Evolutionary conservation across 225 moss, liverwort and hornwort species (phyloP).

Genomic region (Physcomitrium patens): DNA sequence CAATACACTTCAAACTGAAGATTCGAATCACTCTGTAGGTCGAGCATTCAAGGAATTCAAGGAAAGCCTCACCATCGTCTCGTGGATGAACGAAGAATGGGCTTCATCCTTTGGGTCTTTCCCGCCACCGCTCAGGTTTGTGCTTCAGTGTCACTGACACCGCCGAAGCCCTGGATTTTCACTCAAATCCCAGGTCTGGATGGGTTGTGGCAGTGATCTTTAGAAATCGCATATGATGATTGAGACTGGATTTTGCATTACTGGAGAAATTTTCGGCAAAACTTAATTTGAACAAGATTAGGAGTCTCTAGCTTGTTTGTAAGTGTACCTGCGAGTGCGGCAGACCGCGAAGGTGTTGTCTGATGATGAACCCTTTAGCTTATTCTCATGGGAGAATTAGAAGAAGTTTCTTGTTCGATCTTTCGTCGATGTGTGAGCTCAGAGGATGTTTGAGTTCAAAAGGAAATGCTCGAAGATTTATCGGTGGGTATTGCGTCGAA

Average conservation of each 20-base stretch:
- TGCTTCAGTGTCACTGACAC: constrained; percentile 20
- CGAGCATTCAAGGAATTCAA: neutral
- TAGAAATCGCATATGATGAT: neutral
- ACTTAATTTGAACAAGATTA: constrained; percentile 20
- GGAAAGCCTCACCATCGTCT: neutral
- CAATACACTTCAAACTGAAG: neutral
- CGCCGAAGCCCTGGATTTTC: neutral
- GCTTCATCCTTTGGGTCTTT: neutral
- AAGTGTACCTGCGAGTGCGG: neutral
- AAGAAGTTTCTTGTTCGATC: neutral
- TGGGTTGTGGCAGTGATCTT: neutral
- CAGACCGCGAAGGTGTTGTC: neutral
- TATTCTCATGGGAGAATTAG: neutral
- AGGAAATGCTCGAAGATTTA: neutral
- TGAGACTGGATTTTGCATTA: neutral
- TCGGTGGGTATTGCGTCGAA: constrained; percentile 1
- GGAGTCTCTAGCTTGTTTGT: neutral
- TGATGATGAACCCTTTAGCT: constrained; percentile 8
- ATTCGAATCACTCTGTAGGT: neutral
- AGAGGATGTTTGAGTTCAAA: constrained; percentile 3
- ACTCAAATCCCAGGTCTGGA: neutral
- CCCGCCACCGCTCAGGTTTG: constrained; percentile 35
- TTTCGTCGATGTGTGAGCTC: neutral
- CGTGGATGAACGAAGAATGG: neutral
- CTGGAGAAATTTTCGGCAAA: neutral